These are phyloP conservation scores for Sherardia arvensis DNA, from an alignment of 257 asterid genomes.

Conservation along the genomic window DNA sequence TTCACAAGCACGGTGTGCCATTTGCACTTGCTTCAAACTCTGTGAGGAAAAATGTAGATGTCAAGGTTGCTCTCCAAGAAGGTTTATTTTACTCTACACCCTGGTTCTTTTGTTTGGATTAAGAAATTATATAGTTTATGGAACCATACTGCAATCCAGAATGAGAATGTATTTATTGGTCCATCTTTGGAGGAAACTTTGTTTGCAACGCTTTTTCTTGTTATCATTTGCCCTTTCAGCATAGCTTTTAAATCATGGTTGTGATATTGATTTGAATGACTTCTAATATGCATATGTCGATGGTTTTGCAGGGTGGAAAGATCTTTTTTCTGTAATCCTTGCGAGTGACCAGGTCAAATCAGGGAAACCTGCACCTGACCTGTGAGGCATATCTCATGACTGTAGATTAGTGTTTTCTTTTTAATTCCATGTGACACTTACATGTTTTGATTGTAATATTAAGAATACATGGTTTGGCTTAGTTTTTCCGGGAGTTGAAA, in stretches of 20 bases:
- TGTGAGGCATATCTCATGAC: constrained; percentile 38
- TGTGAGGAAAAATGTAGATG: constrained; percentile 42
- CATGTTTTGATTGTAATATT: background rate
- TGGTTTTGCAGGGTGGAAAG: constrained; percentile 66
- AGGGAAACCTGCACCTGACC: constrained; percentile 90
- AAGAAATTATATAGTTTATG: background rate
- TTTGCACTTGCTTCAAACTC: constrained; percentile 84
- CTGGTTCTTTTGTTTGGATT: background rate
- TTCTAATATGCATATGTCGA: background rate
- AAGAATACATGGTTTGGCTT: background rate
- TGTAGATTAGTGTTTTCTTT: background rate
- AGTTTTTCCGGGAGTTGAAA: background rate
- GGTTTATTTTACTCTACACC: constrained; percentile 24
- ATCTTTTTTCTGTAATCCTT: constrained; percentile 53
- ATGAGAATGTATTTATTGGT: background rate
- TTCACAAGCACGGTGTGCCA: constrained; percentile 57
- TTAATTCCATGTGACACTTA: background rate
- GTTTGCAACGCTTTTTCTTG: too few relatives aligned
- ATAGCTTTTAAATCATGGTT: background rate
- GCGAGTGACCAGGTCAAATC: constrained; percentile 82
- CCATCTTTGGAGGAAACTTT: background rate
- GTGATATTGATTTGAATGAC: background rate
- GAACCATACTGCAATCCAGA: background rate
- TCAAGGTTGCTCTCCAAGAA: constrained; percentile 50
- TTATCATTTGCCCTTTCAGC: constrained; percentile 3